These are phyloP conservation scores for Penicillium brasilianum DNA, from an alignment of 2,329 filamentous ascomycete species.

Conservation along the genomic window DNA sequence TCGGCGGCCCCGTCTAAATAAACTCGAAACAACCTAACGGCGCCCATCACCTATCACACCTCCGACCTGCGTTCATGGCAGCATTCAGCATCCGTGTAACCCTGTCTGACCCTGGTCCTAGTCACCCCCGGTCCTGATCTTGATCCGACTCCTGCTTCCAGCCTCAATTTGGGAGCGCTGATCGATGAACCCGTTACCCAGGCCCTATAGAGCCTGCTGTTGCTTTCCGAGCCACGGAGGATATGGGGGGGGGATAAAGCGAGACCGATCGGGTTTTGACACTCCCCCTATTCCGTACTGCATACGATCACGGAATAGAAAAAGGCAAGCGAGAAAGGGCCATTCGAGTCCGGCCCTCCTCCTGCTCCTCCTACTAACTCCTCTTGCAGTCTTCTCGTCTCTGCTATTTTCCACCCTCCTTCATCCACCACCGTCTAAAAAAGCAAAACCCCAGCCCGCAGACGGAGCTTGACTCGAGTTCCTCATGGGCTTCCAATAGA, in stretches of 20 bases:
- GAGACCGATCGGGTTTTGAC: not conserved
- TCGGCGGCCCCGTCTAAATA: constrained; percentile 37
- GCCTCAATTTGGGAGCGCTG: constrained; percentile 11
- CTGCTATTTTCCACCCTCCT: not conserved
- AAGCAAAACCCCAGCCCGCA: constrained; percentile 3
- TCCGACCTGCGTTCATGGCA: constrained; percentile 19
- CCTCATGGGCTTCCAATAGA: constrained; percentile 15
- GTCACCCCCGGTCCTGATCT: not conserved
- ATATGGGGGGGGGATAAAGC: not conserved
- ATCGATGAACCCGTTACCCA: constrained; percentile 18
- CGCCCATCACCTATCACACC: constrained; percentile 24
- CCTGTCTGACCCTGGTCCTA: constrained; percentile 11
- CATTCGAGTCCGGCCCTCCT: not conserved
- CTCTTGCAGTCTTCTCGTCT: not conserved
- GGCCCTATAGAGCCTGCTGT: constrained; percentile 2
- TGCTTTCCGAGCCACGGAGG: constrained; percentile 12
- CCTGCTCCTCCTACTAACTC: no score
- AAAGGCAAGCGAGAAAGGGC: not conserved
- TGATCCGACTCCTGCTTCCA: constrained; percentile 5
- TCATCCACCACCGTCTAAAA: not conserved
- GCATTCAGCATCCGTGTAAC: constrained; percentile 22
- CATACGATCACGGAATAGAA: not conserved
- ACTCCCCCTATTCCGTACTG: not conserved
- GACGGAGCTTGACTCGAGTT: constrained; percentile 3
- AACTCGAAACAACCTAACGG: constrained; percentile 50